phyloP scores from a whole-genome alignment of 2,329 filamentous ascomycete genomes.

The Calonectria pseudoreteaudii region DNA sequence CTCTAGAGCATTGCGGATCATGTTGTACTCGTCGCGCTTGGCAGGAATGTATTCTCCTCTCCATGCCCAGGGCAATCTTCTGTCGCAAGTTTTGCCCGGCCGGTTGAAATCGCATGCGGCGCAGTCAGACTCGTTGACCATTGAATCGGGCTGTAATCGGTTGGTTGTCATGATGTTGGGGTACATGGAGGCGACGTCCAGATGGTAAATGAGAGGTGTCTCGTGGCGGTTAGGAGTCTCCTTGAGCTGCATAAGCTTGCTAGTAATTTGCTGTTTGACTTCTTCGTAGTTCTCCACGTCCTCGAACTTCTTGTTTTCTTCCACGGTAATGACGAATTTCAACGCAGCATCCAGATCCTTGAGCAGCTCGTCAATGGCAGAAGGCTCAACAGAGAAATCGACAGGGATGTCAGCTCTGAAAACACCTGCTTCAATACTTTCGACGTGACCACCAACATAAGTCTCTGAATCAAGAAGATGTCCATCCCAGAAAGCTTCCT shows the following conservation, averaged over 20 bases:
- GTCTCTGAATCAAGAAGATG: conserved; percentile 97
- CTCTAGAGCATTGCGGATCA: conserved; percentile 92
- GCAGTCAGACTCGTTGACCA: conserved; percentile 96
- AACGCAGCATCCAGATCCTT: conserved; percentile 88
- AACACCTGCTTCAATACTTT: conserved; percentile 98
- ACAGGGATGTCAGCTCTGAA: conserved; percentile 96
- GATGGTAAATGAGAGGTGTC: conserved; percentile 92
- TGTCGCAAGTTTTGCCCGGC: conserved; percentile 96
- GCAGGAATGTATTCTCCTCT: conserved; percentile 96
- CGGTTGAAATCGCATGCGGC: conserved; percentile 98
- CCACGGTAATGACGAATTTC: conserved; percentile 86
- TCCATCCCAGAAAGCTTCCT: conserved; percentile 96
- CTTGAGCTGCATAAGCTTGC: conserved; percentile 78
- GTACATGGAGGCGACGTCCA: conserved; percentile 99
- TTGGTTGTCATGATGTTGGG: conserved; percentile 99
- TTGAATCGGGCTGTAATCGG: conserved; percentile 96
- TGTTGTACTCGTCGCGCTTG: conserved; percentile 98
- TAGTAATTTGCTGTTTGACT: conserved; percentile 84
- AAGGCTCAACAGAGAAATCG: conserved; percentile 90
- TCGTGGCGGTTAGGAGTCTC: conserved; percentile 87
- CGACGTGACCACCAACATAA: conserved; percentile 97
- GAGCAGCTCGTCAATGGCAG: conserved; percentile 89
- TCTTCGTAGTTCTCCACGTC: conserved; percentile 86
- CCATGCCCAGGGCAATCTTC: conserved; percentile 96
- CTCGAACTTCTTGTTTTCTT: conserved; percentile 84